Conservation (phyloP, 1,284 basidiomycete species). For the Leccinum griseonigrum region DNA sequence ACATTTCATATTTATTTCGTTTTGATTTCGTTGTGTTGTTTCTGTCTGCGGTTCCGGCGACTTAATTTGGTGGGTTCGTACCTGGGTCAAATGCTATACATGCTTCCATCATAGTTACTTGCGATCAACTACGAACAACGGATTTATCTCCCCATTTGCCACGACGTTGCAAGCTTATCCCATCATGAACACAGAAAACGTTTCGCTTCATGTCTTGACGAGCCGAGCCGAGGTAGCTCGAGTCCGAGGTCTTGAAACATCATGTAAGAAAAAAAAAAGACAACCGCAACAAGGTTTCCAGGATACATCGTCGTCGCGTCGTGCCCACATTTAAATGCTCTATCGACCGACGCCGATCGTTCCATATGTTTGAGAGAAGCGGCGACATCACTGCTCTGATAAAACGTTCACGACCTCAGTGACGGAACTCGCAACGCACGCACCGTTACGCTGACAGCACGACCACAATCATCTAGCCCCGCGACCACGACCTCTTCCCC, state of each 20-base stretch:
- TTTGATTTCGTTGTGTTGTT: neutral
- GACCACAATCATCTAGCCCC: conserved; percentile 15
- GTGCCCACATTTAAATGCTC: too few relatives aligned
- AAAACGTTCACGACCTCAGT: neutral
- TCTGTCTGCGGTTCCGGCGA: neutral
- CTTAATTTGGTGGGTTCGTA: neutral
- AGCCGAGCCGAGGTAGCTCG: neutral
- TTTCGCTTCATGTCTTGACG: neutral
- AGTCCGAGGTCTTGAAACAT: neutral
- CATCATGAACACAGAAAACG: neutral
- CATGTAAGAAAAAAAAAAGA: neutral
- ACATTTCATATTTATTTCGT: neutral
- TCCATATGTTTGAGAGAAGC: neutral
- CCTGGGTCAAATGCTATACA: neutral
- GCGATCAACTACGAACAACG: neutral
- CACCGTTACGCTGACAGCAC: neutral
- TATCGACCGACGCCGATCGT: too few relatives aligned
- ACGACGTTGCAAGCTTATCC: neutral
- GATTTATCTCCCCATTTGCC: neutral
- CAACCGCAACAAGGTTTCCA: neutral
- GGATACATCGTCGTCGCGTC: neutral
- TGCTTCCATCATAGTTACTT: neutral
- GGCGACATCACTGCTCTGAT: neutral
- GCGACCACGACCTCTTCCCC: conserved; percentile 10
- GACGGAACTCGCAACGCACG: neutral